A percentile compares a stretch with the other conserved stretches of the same genome.
These are phyloP conservation scores for Acer saccharum DNA, from an alignment of 345 rosid species.

Conservation along the genomic window DNA sequence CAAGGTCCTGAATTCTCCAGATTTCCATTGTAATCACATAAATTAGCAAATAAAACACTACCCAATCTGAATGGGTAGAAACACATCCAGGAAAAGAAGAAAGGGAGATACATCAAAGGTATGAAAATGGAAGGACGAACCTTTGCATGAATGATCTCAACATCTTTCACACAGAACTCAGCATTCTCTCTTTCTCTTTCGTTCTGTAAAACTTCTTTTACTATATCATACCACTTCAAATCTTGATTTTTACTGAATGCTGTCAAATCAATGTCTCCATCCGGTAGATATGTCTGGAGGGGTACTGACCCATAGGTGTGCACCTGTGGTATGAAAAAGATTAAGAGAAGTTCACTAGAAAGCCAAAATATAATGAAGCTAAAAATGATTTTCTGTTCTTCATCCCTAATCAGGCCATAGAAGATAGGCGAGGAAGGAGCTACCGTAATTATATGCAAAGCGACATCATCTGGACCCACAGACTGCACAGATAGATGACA, in stretches of 20 bases:
- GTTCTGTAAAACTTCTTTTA: conserved; percentile 49
- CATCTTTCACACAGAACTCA: conserved; percentile 56
- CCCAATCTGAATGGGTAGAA: neutral
- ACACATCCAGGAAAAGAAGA: neutral
- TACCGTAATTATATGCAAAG: neutral
- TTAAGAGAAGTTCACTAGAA: neutral
- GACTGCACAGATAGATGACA: neutral
- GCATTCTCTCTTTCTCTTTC: conserved; percentile 59
- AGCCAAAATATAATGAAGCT: neutral
- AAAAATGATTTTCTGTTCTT: neutral
- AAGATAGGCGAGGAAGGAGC: neutral
- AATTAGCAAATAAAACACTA: neutral
- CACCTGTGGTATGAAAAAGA: conserved; percentile 32
- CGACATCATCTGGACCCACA: neutral
- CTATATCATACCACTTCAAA: conserved; percentile 54
- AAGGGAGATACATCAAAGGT: neutral
- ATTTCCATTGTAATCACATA: neutral
- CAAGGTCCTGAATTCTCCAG: neutral
- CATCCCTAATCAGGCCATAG: neutral
- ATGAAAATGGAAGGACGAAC: conserved; percentile 25
- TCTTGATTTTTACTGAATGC: conserved; percentile 44
- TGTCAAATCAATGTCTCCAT: conserved; percentile 67
- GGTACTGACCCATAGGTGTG: conserved; percentile 69
- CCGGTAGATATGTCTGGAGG: conserved; percentile 64
- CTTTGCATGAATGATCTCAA: conserved; percentile 63